Evolutionary conservation across 106 monocot genomes (phyloP).

Genomic region (Cymbidium sinense): DNA sequence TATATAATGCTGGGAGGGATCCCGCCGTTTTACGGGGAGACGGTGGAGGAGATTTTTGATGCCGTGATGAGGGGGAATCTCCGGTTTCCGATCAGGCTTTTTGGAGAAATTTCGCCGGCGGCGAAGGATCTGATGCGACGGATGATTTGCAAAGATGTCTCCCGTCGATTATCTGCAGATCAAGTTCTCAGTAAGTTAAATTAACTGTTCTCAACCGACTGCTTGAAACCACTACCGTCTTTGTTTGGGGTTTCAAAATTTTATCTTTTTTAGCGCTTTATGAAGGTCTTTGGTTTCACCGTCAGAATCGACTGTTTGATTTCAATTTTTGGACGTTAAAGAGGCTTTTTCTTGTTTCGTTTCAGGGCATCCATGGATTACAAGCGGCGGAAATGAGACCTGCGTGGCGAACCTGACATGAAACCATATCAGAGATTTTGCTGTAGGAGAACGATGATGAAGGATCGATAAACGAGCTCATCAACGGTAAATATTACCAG

Average conservation of each 20-base stretch:
- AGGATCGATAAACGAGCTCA: background rate
- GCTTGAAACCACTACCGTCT: background rate
- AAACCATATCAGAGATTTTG: background rate
- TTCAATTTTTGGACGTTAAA: background rate
- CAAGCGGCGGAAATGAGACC: conserved; percentile 4
- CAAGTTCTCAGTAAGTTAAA: conserved; percentile 75
- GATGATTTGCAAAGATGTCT: conserved; percentile 77
- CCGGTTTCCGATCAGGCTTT: conserved; percentile 61
- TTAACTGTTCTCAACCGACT: background rate
- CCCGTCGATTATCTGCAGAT: conserved; percentile 65
- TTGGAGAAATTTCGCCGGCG: conserved; percentile 38
- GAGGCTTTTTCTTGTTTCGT: background rate
- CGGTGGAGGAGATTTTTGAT: conserved; percentile 65
- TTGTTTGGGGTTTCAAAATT: too few species aligned
- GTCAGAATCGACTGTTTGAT: background rate
- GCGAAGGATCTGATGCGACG: conserved; percentile 83
- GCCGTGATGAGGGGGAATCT: conserved; percentile 69
- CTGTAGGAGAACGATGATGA: too few species aligned
- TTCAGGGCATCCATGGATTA: conserved; percentile 26
- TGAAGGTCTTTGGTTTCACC: background rate
- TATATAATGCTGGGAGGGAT: conserved; percentile 70
- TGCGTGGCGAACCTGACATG: background rate
- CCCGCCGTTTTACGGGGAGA: conserved; percentile 73
- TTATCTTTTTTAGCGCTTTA: background rate
- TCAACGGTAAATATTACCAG: background rate